Percentiles rank a stretch among this genome's conserved stretches.
Conservation (phyloP, 257 asterid species). For the Haberlea rhodopensis region DNA sequence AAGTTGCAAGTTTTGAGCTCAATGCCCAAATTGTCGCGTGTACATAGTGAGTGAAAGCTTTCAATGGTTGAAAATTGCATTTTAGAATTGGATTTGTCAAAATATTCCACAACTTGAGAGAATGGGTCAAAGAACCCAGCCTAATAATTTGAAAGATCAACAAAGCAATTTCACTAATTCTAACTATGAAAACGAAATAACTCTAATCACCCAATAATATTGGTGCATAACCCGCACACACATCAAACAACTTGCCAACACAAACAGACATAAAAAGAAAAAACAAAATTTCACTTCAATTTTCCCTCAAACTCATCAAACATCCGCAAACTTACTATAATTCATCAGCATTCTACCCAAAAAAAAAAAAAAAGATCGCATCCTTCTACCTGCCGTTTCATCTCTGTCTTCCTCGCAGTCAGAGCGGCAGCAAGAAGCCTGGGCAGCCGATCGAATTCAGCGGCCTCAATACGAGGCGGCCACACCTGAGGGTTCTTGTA, state of each 20-base stretch:
- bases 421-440: conserved; percentile 86
- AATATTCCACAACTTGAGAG: not conserved
- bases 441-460: conserved; percentile 96
- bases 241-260: not conserved
- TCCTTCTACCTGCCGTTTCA: conserved; percentile 55
- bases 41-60: not conserved
- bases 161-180: not conserved
- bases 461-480: conserved; percentile 94
- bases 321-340: not conserved
- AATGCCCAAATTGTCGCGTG: not conserved
- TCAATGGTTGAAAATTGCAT: no score
- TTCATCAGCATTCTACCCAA: conserved; percentile 11
- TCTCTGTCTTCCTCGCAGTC: conserved; percentile 51
- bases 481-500: conserved; percentile 87
- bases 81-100: no score
- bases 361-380: not conserved
- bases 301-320: not conserved
- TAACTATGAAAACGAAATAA: no score
- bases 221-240: not conserved
- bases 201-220: not conserved
- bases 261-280: not conserved
- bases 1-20: no score
- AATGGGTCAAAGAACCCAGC: not conserved
- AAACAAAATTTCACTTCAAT: conserved; percentile 8
- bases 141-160: not conserved